phyloP scores from a whole-genome alignment of 202 grass and related monocot genomes.

The Zizania palustris region DNA sequence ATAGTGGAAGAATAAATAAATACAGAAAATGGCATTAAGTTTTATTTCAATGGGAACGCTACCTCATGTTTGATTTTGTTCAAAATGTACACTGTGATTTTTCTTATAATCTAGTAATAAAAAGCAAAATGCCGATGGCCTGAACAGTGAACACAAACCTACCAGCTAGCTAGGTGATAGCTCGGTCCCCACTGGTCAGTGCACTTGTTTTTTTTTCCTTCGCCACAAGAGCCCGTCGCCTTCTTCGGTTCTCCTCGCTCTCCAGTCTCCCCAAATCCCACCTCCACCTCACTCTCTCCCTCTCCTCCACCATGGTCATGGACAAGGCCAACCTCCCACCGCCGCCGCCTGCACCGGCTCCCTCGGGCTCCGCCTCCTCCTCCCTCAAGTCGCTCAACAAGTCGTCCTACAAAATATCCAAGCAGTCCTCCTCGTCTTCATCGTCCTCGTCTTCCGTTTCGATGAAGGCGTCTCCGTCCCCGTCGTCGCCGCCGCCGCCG shows the following conservation, averaged over 20 bases:
- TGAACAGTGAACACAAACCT: too few species aligned
- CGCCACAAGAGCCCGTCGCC: constrained; percentile 25
- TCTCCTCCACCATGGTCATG: constrained; percentile 41
- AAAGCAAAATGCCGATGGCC: too few species aligned
- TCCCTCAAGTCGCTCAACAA: constrained; percentile 84
- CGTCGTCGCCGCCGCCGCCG: constrained; percentile 66
- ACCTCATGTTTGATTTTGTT: too few species aligned
- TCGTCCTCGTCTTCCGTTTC: too few species aligned
- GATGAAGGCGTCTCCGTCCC: too few species aligned
- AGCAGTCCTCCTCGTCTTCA: constrained; percentile 46
- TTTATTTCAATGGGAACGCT: too few species aligned
- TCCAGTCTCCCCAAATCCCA: constrained; percentile 40
- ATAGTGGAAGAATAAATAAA: too few species aligned
- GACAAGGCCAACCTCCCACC: constrained; percentile 48
- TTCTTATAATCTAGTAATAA: too few species aligned
- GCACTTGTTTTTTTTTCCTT: not conserved
- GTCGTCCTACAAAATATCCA: constrained; percentile 97
- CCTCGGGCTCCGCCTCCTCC: constrained; percentile 21
- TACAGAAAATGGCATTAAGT: too few species aligned
- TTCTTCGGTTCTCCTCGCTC: not conserved
- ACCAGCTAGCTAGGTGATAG: not conserved
- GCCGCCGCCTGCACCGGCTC: not conserved
- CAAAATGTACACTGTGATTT: too few species aligned
- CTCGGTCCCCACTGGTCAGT: not conserved
- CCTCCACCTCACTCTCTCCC: not conserved